These are phyloP conservation scores for Aphanomyces cochlioides DNA, from an alignment of 352 stramenopile genomes.

Conservation along the genomic window DNA sequence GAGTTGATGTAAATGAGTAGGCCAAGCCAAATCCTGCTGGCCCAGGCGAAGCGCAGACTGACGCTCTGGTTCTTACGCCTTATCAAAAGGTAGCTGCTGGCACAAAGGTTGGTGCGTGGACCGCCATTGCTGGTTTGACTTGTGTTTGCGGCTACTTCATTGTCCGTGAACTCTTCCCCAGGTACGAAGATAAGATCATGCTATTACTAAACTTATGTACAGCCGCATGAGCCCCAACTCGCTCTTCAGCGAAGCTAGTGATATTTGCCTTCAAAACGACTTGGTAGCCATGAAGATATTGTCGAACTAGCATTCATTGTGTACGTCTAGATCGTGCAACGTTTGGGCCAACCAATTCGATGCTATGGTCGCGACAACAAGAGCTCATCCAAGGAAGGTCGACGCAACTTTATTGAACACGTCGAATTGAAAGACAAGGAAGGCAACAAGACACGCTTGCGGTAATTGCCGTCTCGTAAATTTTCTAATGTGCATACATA, in stretches of 20 bases:
- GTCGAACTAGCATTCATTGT: not conserved
- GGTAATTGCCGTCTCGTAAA: not conserved
- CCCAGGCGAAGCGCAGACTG: constrained; percentile 51
- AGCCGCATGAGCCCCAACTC: constrained; percentile 84
- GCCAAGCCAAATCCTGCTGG: constrained; percentile 35
- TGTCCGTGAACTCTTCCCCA: constrained; percentile 85
- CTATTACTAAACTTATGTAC: constrained; percentile 1
- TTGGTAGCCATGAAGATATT: not conserved
- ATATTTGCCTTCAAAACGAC: constrained; percentile 69
- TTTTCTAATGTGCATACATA: constrained; percentile 17
- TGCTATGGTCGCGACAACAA: constrained; percentile 91
- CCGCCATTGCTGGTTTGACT: constrained; percentile 77
- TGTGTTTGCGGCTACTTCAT: constrained; percentile 91
- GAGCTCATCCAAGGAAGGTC: constrained; percentile 88
- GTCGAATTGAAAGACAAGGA: constrained; percentile 89
- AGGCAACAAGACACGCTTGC: constrained; percentile 65
- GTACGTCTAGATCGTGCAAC: constrained; percentile 55
- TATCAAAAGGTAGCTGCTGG: constrained; percentile 93
- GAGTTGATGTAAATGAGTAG: constrained; percentile 5
- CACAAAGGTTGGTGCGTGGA: constrained; percentile 85
- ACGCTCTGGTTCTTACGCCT: constrained; percentile 87
- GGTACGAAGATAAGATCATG: constrained; percentile 43
- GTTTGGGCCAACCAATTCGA: constrained; percentile 87
- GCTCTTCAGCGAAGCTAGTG: constrained; percentile 71
- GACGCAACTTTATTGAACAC: constrained; percentile 94